Conservation (phyloP, 2,329 filamentous ascomycete genomes). For the Aureobasidium uvarum region DNA sequence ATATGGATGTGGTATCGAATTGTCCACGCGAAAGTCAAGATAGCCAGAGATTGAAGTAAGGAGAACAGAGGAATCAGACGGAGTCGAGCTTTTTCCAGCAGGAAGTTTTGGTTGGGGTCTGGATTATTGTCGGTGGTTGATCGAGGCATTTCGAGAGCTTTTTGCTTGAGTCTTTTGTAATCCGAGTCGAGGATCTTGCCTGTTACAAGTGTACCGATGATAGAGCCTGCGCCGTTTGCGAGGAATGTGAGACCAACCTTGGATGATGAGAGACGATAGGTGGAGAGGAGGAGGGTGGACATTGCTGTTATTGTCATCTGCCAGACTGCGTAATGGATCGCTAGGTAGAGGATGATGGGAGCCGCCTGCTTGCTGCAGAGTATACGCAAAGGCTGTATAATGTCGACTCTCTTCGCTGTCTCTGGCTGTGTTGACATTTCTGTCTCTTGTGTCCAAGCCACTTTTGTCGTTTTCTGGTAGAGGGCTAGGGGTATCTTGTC, state of each 20-base stretch:
- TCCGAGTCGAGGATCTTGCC: conserved; percentile 55
- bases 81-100: not conserved
- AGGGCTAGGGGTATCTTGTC: not conserved
- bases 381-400: conserved; percentile 52
- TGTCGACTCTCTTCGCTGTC: conserved; percentile 5
- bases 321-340: conserved; percentile 49
- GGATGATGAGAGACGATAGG: conserved; percentile 47
- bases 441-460: not conserved
- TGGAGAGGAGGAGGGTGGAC: conserved; percentile 49
- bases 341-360: conserved; percentile 44
- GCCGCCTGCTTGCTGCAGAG: conserved; percentile 37
- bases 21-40: not conserved
- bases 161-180: conserved; percentile 42
- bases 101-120: not conserved
- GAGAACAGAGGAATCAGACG: not conserved
- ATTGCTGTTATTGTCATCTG: conserved; percentile 57
- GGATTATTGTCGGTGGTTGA: not conserved
- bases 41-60: not conserved
- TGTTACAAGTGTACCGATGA: conserved; percentile 53
- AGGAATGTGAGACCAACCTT: conserved; percentile 55
- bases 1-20: not conserved
- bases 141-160: not conserved
- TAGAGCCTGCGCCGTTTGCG: conserved; percentile 56
- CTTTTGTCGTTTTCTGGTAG: not conserved
- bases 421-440: not conserved